Evolutionary conservation across 169 alveolate genomes (phyloP), one percentile per base, ranked within the genome.

Genomic region (Plasmodium ovale): DNA sequence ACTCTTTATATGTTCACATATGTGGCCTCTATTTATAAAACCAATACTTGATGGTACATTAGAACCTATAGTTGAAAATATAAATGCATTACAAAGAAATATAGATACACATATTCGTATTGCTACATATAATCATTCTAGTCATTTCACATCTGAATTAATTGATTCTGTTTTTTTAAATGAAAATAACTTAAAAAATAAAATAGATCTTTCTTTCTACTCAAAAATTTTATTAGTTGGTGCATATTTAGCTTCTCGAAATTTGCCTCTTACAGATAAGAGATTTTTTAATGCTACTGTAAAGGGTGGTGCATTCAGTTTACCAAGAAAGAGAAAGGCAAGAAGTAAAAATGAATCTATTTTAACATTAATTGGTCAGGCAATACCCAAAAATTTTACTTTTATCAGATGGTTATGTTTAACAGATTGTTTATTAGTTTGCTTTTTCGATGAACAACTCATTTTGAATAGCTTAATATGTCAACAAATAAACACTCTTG

Each of bases 11-110:
- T 69, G 87, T 35, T 71, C 87, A 3, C 85, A 85, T 35, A 85
- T 85, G 91, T 85, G 91, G 91, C 91, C 91, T 5, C 49, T 85
- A 29, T 85, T 85, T 49, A 85, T 85, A 14, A 67, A 54, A 29
- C 91, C 91, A 21, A 85, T 85, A 19, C 12, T 85, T 25, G 91
- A 85, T 9, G 91, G 91, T 7, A 25, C 67, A 16, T 69, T 85
- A 68, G 91, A 85, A 85, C 91, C 91, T 3, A 85, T 85, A n/a
- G 91, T 85, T 12, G 91, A 85, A 85, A 85, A 85, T 85, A 85
- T 85, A 72, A 85, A 85, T 49, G 87, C 91, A 2, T 60, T 85
- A 53, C 91, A 85, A 69, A 85, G 91, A 49, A 85, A 85, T 68
- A 69, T 85, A 25, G 91, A 85, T 23, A 85, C 91, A 21, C 91